phyloP scores from a whole-genome alignment of 208 protist genomes.

The Trypanosoma cruzi region DNA sequence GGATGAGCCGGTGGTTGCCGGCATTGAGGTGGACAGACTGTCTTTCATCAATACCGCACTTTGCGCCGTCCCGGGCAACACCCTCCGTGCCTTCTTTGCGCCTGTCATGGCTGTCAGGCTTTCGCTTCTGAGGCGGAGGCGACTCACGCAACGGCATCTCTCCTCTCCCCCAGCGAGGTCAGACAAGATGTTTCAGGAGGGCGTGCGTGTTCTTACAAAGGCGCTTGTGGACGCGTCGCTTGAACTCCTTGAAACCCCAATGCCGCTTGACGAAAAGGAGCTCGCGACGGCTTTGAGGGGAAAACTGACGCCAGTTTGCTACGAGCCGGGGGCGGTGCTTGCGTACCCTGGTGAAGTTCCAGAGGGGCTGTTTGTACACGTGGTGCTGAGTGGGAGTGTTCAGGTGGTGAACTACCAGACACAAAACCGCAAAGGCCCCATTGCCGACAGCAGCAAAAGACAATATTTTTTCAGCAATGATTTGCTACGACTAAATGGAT shows the following conservation, averaged over 20 bases:
- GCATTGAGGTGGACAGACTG: slow-evolving; percentile 63
- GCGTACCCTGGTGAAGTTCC: slow-evolving; percentile 68
- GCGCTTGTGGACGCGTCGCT: slow-evolving; percentile 47
- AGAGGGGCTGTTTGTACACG: slow-evolving; percentile 76
- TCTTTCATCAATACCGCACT: slow-evolving; percentile 87
- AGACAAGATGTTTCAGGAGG: slow-evolving; percentile 41
- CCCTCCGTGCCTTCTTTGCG: slow-evolving; percentile 69
- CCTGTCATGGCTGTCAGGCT: slow-evolving; percentile 69
- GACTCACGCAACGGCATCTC: slow-evolving; percentile 37
- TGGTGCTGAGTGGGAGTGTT: slow-evolving; percentile 67
- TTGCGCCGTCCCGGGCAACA: slow-evolving; percentile 56
- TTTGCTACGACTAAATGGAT: slow-evolving; percentile 58
- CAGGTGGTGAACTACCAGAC: slow-evolving; percentile 68
- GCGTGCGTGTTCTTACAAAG: slow-evolving; percentile 47
- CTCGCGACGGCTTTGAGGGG: slow-evolving; percentile 44
- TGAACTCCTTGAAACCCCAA: slow-evolving; percentile 47
- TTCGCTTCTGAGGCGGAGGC: slow-evolving; percentile 40
- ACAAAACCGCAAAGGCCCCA: slow-evolving; percentile 42
- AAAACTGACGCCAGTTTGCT: slow-evolving; percentile 60
- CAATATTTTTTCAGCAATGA: slow-evolving; percentile 83
- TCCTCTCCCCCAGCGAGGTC: slow-evolving; percentile 16
- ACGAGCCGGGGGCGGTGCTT: slow-evolving; percentile 60
- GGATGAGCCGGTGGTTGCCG: slow-evolving; percentile 26
- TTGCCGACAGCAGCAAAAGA: slow-evolving; percentile 22
- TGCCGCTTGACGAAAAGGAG: slow-evolving; percentile 54